Evolutionary conservation across 208 protist genomes (phyloP).

Genomic region (Leptomonas pyrrhocoris): DNA sequence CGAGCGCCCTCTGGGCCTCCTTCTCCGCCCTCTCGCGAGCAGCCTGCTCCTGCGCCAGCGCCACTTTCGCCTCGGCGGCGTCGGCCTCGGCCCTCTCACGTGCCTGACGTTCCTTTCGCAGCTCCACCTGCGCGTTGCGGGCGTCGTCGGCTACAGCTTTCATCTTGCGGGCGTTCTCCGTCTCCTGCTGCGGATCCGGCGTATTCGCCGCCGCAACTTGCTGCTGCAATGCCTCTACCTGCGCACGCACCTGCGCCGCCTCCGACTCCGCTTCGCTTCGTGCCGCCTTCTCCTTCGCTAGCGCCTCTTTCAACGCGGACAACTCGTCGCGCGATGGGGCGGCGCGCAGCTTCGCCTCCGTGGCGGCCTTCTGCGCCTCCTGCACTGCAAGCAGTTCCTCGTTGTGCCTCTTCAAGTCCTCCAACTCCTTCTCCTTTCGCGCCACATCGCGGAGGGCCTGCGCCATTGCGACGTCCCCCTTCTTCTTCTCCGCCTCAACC

Average conservation of each 20-base stretch:
- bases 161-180: slow-evolving; percentile 28
- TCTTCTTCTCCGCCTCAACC: slow-evolving; percentile 22
- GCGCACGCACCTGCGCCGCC: slow-evolving; percentile 15
- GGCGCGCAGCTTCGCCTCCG: slow-evolving; percentile 17
- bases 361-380: slow-evolving; percentile 24
- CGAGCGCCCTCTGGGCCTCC: slow-evolving; percentile 19
- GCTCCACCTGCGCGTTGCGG: slow-evolving; percentile 29
- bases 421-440: slow-evolving; percentile 26
- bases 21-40: slow-evolving; percentile 45
- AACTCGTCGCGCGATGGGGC: slow-evolving; percentile 14
- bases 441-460: slow-evolving; percentile 8
- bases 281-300: slow-evolving; percentile 24
- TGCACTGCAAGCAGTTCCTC: slow-evolving; percentile 21
- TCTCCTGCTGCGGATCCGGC: slow-evolving; percentile 8
- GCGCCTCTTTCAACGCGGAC: slow-evolving; percentile 10
- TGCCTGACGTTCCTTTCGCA: slow-evolving; percentile 39
- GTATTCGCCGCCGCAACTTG: not conserved
- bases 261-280: slow-evolving; percentile 20
- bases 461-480: slow-evolving; percentile 18
- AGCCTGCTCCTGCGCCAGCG: slow-evolving; percentile 34
- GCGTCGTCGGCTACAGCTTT: slow-evolving; percentile 33
- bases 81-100: slow-evolving; percentile 31
- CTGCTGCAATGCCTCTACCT: slow-evolving; percentile 16
- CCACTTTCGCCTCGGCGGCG: slow-evolving; percentile 10
- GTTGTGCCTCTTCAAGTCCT: slow-evolving; percentile 13